phyloP scores from a whole-genome alignment of 2,329 filamentous ascomycete genomes.

The Trichoderma semiorbis region DNA sequence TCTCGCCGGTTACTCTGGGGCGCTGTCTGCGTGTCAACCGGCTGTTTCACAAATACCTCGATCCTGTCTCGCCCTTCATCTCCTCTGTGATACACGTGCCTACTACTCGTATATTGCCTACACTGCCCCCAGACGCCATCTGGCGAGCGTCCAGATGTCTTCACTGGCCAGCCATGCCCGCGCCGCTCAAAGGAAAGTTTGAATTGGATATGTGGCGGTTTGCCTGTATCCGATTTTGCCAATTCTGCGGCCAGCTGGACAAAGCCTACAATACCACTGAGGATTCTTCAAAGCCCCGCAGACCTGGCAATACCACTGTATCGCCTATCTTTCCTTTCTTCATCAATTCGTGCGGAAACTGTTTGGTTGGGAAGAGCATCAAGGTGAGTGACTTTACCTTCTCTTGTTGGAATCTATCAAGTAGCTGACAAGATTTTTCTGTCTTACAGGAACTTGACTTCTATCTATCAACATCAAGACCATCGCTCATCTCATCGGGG shows the following conservation, averaged over 20 bases:
- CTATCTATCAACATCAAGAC: constrained; percentile 57
- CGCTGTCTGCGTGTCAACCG: constrained; percentile 65
- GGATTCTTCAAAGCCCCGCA: constrained; percentile 48
- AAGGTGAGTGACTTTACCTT: constrained; percentile 55
- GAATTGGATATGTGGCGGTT: constrained; percentile 78
- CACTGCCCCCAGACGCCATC: constrained; percentile 59
- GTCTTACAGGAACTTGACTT: constrained; percentile 63
- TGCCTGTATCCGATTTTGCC: constrained; percentile 59
- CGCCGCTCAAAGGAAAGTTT: constrained; percentile 59
- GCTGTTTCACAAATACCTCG: constrained; percentile 60
- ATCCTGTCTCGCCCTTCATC: constrained; percentile 39
- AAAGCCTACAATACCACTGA: constrained; percentile 21
- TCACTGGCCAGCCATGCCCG: constrained; percentile 65
- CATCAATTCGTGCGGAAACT: constrained; percentile 62
- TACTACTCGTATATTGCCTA: constrained; percentile 27
- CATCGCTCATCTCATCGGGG: constrained; percentile 62
- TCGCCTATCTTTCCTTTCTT: constrained; percentile 69
- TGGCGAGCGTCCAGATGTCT: constrained; percentile 67
- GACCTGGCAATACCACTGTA: constrained; percentile 59
- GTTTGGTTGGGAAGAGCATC: constrained; percentile 56
- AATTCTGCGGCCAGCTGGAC: constrained; percentile 58
- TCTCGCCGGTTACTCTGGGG: constrained; percentile 61
- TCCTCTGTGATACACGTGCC: constrained; percentile 17
- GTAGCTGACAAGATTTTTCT: constrained; percentile 22
- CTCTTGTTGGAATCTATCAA: background rate